Evolutionary conservation across 2,329 filamentous ascomycete species (phyloP), one percentile per base, ranked within the genome.

Genomic region (Gnomoniopsis sp.): DNA sequence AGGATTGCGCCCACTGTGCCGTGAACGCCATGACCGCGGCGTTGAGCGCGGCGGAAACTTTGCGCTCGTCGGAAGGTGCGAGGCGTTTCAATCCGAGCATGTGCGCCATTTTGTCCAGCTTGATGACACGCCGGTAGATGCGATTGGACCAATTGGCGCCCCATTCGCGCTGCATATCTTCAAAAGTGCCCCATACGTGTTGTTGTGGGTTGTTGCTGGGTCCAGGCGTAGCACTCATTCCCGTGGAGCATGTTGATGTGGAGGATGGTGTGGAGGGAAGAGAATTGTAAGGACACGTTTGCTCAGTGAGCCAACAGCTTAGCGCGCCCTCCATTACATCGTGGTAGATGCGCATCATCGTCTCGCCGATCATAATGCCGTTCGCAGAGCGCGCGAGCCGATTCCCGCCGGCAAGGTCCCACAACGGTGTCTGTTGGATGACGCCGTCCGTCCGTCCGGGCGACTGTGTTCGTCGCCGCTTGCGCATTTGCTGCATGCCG

Each of bases 221-320:
- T 65, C 54, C 65, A 6, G 41, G 15, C 14, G 14, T 41, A 11
- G 36, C 17, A n/a, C 36, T 41, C 36, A 41, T 14, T 3, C 21
- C 49, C 33, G 26, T 38, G 22, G 38, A 26, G 12, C n/a, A 49
- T 22, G 33, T 36, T n/a, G n/a, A 46, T 11, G 22, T 41, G 22
- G 21, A 57, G 34, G 55, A 51, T 8, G 51, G 46, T 6, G 48
- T 44, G 23, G 41, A 36, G 10, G 55, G 55, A 8, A 58, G 11
- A 15, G 59, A 58, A 30, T 71, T 71, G 63, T 82, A 82, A 0
- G 80, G 80, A 55, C 80, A 83, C 2, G 78, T 82, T 49, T 75
- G 72, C 60, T 82, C 80, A 0, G 79, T 80, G 19, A 82, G 63
- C 80, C 80, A 83, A 64, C 80, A 83, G 1, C 79, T 77, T 7